Base-by-base conservation (phyloP, 2,329 filamentous ascomycete species). In the Exutisphaerella laricina region DNA sequence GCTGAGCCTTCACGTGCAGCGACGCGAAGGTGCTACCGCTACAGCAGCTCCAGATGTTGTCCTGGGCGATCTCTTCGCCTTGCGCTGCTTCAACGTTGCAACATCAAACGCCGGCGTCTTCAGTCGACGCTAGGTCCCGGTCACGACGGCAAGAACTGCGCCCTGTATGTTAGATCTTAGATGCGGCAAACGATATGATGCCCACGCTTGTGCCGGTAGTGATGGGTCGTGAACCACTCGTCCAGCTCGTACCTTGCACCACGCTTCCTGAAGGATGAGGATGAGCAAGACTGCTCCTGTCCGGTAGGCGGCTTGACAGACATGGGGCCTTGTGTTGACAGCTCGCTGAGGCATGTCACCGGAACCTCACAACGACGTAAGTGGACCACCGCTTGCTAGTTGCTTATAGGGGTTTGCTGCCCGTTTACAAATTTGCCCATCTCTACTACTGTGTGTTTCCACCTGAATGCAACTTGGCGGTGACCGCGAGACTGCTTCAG, bases 321-420 rank as follows among this genome's bases (percentile, higher is more conserved):
- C 32, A 35, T 35, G 32, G 32, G 32, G n/a, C 32, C 32, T 20
- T 4, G 32, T 20, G n/a, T 35, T 35, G n/a, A 35, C 6, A 17
- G 32, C 12, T 12, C 12, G 23, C 6, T 26, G 12, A 26, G 23
- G 23, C 23, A 26, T 26, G 23, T 6, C 23, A 26, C 12, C 23
- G 23, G n/a, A n/a, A n/a, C n/a, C n/a, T n/a, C n/a, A n/a, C n/a
- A n/a, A n/a, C n/a, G n/a, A n/a, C n/a, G n/a, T n/a, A n/a, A n/a
- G n/a, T n/a, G n/a, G n/a, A n/a, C n/a, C n/a, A n/a, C n/a, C n/a
- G n/a, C n/a, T n/a, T n/a, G n/a, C n/a, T n/a, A n/a, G n/a, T n/a
- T n/a, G n/a, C n/a, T n/a, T n/a, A n/a, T n/a, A n/a, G n/a, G n/a
- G n/a, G n/a, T n/a, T n/a, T n/a, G n/a, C n/a, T n/a, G n/a, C n/a